These are phyloP conservation scores for Eucalyptus pauciflora DNA, from an alignment of 345 rosid genomes.

Conservation along the genomic window DNA sequence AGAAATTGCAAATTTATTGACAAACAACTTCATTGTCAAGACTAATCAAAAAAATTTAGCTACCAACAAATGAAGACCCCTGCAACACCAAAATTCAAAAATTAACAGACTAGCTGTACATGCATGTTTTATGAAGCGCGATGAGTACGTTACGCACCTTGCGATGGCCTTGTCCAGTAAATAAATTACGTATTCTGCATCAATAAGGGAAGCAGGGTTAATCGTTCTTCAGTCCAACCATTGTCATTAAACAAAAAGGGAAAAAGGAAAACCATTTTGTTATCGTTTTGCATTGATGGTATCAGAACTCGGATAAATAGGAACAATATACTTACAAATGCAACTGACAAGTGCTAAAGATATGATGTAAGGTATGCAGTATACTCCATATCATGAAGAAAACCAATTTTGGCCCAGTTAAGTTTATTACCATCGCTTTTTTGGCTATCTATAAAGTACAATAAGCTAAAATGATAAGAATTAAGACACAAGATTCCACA, in stretches of 20 bases:
- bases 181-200: constrained; percentile 73
- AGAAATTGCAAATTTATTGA: not conserved
- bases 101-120: not conserved
- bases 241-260: not conserved
- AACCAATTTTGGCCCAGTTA: not conserved
- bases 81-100: not conserved
- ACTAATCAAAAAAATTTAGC: not conserved
- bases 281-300: not conserved
- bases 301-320: not conserved
- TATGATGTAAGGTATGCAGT: not conserved
- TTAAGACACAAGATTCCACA: not conserved
- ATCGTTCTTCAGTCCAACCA: not conserved
- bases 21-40: not conserved
- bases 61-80: not conserved
- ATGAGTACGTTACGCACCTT: constrained; percentile 17
- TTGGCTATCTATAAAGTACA: not conserved
- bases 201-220: constrained; percentile 5
- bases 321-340: not conserved
- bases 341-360: not conserved
- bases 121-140: not conserved
- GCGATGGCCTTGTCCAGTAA: constrained; percentile 73
- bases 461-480: not conserved
- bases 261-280: not conserved
- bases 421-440: not conserved
- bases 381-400: not conserved